Percentiles rank a stretch among this genome's conserved stretches.
Conservation (phyloP, 768 basidiomycete genomes). For the Kwoniella sp. region DNA sequence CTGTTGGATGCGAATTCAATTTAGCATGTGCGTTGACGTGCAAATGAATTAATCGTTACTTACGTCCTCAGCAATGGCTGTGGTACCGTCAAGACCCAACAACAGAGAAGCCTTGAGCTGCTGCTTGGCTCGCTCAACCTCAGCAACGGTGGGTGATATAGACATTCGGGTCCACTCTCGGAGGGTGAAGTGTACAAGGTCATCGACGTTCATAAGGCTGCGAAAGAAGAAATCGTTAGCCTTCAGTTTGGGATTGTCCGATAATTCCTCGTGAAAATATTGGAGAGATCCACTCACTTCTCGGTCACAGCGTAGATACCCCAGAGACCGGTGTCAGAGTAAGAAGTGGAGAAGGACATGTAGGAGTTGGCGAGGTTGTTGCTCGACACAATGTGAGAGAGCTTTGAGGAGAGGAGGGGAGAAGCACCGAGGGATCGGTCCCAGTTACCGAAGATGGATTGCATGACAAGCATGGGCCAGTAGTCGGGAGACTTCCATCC, state of each 20-base stretch:
- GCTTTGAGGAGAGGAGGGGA: slow-evolving; percentile 81
- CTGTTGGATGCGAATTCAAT: slow-evolving; percentile 20
- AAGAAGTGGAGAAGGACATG: slow-evolving; percentile 99
- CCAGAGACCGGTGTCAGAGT: slow-evolving; percentile 98
- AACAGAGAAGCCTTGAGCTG: slow-evolving; percentile 94
- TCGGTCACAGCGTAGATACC: slow-evolving; percentile 96
- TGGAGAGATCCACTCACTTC: slow-evolving; percentile 62
- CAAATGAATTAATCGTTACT: slow-evolving; percentile 23
- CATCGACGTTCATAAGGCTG: slow-evolving; percentile 80
- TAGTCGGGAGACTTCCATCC: slow-evolving; percentile 98
- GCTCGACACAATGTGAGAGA: slow-evolving; percentile 84
- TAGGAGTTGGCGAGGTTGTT: slow-evolving; percentile 98
- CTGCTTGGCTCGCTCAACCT: slow-evolving; percentile 97
- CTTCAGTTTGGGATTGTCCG: too few species aligned
- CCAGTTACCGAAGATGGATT: slow-evolving; percentile 98
- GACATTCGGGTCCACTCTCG: slow-evolving; percentile 96
- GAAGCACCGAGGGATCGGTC: slow-evolving; percentile 92
- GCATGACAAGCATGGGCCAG: slow-evolving; percentile 99
- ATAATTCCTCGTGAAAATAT: too few species aligned
- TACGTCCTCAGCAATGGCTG: slow-evolving; percentile 88
- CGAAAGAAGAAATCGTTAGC: background rate
- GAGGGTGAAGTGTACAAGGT: slow-evolving; percentile 88
- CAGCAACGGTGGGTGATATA: slow-evolving; percentile 74
- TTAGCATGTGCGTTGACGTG: background rate
- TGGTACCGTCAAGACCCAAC: slow-evolving; percentile 89